These are phyloP conservation scores for Russula foetens DNA, from an alignment of 768 basidiomycete genomes.

Conservation along the genomic window DNA sequence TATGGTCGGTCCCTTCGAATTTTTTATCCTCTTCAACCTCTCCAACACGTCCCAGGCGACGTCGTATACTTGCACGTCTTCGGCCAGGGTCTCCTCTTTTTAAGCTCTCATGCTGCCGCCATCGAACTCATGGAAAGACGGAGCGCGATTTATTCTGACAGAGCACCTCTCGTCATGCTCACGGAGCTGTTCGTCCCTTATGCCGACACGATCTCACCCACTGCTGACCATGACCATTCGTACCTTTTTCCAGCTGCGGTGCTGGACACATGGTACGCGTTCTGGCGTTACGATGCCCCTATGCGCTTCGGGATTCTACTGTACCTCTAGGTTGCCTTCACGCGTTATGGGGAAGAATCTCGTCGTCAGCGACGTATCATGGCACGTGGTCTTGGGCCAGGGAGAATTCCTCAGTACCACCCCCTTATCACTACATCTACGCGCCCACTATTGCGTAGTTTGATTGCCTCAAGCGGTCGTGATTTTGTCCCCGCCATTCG, in stretches of 20 bases:
- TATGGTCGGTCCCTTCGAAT: constrained; percentile 42
- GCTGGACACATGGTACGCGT: constrained; percentile 18
- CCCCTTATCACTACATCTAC: constrained; percentile 17
- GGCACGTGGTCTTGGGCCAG: constrained; percentile 14
- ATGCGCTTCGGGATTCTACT: neutral
- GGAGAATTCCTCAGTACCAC: constrained; percentile 11
- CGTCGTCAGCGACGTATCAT: constrained; percentile 19
- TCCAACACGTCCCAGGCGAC: constrained; percentile 36
- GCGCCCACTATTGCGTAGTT: constrained; percentile 14
- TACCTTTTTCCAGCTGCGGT: constrained; percentile 3
- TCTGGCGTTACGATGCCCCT: neutral
- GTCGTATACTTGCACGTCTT: constrained; percentile 58
- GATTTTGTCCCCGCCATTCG: constrained; percentile 16
- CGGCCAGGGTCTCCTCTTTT: constrained; percentile 59
- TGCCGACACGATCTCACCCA: neutral
- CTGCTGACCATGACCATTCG: neutral
- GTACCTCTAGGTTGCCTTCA: constrained; percentile 14
- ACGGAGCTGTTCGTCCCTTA: constrained; percentile 51
- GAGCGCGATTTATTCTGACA: constrained; percentile 68
- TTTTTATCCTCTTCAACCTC: neutral
- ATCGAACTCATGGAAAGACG: constrained; percentile 63
- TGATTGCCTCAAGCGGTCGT: constrained; percentile 10
- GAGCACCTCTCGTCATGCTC: constrained; percentile 58
- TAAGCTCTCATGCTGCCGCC: constrained; percentile 51
- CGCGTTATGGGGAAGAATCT: constrained; percentile 16